phyloP scores from a whole-genome alignment of 139 green algal genomes.

The Micromonas commoda region DNA sequence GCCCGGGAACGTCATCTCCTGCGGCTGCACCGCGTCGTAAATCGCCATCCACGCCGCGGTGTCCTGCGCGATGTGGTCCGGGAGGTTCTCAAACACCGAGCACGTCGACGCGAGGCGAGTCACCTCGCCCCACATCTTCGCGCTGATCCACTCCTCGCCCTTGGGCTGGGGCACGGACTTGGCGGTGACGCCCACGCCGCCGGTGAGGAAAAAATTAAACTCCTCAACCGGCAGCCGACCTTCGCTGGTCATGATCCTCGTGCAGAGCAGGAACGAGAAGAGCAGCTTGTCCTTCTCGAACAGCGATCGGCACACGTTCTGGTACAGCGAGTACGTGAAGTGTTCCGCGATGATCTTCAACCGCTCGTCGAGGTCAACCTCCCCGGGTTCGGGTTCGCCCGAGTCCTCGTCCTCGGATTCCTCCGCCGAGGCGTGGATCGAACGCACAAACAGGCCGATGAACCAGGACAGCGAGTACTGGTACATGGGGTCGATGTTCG shows the following conservation, averaged over 20 bases:
- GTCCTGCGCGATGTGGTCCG: constrained; percentile 14
- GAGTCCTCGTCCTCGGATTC: too few relatives aligned
- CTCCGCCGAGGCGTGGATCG: constrained; percentile 28
- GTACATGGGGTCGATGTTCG: constrained; percentile 51
- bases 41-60: constrained; percentile 29
- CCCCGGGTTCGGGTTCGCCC: too few relatives aligned
- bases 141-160: constrained; percentile 55
- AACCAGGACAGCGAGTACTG: constrained; percentile 57
- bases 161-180: constrained; percentile 47
- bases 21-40: constrained; percentile 32
- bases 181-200: constrained; percentile 20
- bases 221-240: constrained; percentile 54
- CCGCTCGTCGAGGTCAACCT: constrained; percentile 46
- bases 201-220: constrained; percentile 70
- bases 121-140: constrained; percentile 50
- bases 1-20: constrained; percentile 27
- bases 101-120: constrained; percentile 29
- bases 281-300: constrained; percentile 52
- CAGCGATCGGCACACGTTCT: constrained; percentile 43
- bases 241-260: constrained; percentile 36
- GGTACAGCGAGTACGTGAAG: constrained; percentile 47
- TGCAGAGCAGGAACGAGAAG: constrained; percentile 40
- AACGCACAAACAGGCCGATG: constrained; percentile 45
- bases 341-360: constrained; percentile 36
- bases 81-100: constrained; percentile 23